These are phyloP conservation scores for Punctularia strigosozonata DNA, from an alignment of 768 basidiomycete species.

Conservation along the genomic window DNA sequence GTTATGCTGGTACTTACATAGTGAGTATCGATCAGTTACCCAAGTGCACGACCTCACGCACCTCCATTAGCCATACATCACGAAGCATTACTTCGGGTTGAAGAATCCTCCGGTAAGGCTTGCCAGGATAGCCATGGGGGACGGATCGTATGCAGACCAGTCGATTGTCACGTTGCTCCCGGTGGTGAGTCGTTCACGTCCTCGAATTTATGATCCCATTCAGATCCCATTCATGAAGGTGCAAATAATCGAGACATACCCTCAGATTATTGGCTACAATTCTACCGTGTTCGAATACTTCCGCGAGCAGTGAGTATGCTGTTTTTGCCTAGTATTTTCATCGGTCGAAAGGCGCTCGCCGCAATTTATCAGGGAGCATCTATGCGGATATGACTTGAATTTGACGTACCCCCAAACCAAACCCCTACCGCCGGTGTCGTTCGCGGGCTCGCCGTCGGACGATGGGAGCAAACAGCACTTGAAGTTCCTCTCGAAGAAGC, in stretches of 20 bases:
- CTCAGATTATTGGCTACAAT: conserved; percentile 57
- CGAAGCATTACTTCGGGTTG: conserved; percentile 51
- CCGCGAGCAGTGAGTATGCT: conserved; percentile 42
- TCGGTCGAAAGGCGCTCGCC: neutral
- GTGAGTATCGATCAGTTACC: conserved; percentile 18
- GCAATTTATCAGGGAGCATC: conserved; percentile 27
- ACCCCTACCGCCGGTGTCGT: neutral
- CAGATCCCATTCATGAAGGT: conserved; percentile 20
- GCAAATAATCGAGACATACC: conserved; percentile 47
- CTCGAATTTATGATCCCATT: neutral
- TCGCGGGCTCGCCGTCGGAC: no score
- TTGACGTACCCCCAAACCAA: conserved; percentile 54
- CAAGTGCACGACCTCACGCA: neutral
- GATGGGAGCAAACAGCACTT: conserved; percentile 22
- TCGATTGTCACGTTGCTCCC: conserved; percentile 36
- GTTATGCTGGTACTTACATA: conserved; percentile 54
- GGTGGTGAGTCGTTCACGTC: conserved; percentile 22
- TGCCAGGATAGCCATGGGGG: conserved; percentile 49
- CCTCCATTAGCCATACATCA: conserved; percentile 43
- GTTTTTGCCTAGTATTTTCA: conserved; percentile 3
- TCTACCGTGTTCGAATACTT: conserved; percentile 49
- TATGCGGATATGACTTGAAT: conserved; percentile 58
- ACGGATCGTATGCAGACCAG: conserved; percentile 36
- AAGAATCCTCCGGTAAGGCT: conserved; percentile 49
- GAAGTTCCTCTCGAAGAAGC: neutral